These are phyloP conservation scores for Fusarium camptoceras DNA, from an alignment of 2,329 filamentous ascomycete genomes.

Conservation along the genomic window DNA sequence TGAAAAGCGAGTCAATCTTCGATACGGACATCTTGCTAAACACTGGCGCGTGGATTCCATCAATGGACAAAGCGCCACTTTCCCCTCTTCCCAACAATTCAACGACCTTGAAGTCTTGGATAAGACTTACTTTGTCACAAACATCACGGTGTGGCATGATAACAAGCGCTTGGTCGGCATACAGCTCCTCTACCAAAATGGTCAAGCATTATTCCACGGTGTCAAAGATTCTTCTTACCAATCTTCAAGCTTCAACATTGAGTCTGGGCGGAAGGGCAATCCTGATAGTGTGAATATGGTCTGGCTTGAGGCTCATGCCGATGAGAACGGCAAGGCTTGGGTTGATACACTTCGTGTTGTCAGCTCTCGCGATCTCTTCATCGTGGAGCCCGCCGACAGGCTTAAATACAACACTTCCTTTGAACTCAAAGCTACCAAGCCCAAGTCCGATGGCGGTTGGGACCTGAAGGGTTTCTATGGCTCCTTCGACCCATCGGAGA, in stretches of 20 bases:
- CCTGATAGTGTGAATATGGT: neutral
- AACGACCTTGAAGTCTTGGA: neutral
- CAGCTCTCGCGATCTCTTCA: neutral
- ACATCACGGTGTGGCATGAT: constrained; percentile 5
- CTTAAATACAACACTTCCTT: no score
- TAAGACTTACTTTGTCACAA: neutral
- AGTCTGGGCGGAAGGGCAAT: neutral
- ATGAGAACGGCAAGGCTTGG: neutral
- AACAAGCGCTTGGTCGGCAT: neutral
- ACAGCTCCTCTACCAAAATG: neutral
- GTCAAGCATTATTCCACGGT: constrained; percentile 1
- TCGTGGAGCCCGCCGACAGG: neutral
- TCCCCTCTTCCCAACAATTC: neutral
- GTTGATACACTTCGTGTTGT: no score
- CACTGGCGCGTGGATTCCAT: neutral
- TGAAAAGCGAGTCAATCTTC: constrained; percentile 1
- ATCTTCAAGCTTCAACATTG: neutral
- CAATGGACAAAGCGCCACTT: neutral
- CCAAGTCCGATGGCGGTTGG: neutral
- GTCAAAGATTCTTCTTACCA: neutral
- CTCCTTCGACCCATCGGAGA: neutral
- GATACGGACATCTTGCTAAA: neutral
- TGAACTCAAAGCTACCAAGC: no score
- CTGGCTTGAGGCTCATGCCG: neutral
- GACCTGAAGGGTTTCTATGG: constrained; percentile 6